phyloP scores from a whole-genome alignment of 345 rosid species.

The Gossypium rotundifolium region DNA sequence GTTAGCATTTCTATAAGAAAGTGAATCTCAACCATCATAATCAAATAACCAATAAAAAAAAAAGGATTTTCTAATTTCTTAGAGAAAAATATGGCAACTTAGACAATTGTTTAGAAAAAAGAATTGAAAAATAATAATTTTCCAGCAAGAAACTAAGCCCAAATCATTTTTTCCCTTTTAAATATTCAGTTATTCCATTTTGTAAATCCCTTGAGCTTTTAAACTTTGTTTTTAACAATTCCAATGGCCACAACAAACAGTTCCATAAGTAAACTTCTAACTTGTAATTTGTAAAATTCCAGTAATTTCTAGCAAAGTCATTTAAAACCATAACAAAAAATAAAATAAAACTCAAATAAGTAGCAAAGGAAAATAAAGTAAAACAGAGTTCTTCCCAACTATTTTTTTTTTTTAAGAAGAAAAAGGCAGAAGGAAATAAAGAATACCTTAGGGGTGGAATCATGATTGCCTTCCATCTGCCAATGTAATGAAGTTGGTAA shows the following conservation, averaged over 20 bases:
- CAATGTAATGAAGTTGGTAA: background rate
- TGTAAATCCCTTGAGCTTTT: too few species aligned
- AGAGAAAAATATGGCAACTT: background rate
- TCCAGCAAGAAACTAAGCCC: background rate
- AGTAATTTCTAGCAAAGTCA: background rate
- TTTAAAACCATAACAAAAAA: background rate
- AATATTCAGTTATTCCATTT: background rate
- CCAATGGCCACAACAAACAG: background rate
- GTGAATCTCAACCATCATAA: background rate
- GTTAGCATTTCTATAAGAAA: background rate
- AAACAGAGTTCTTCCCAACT: background rate
- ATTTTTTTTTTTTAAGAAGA: background rate
- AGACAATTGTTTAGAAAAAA: background rate
- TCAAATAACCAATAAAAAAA: background rate
- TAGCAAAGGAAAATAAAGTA: background rate
- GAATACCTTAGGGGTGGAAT: slow-evolving; percentile 4
- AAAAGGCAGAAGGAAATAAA: background rate
- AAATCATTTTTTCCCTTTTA: background rate
- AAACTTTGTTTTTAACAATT: background rate
- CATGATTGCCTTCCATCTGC: slow-evolving; percentile 10
- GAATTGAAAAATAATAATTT: background rate
- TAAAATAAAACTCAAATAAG: too few species aligned
- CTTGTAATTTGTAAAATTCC: background rate
- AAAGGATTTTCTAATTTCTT: background rate
- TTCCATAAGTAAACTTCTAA: background rate